Evolutionary conservation across 352 stramenopile genomes (phyloP), one percentile per base, ranked within the genome.

Genomic region (Thraustochytrium sp.): DNA sequence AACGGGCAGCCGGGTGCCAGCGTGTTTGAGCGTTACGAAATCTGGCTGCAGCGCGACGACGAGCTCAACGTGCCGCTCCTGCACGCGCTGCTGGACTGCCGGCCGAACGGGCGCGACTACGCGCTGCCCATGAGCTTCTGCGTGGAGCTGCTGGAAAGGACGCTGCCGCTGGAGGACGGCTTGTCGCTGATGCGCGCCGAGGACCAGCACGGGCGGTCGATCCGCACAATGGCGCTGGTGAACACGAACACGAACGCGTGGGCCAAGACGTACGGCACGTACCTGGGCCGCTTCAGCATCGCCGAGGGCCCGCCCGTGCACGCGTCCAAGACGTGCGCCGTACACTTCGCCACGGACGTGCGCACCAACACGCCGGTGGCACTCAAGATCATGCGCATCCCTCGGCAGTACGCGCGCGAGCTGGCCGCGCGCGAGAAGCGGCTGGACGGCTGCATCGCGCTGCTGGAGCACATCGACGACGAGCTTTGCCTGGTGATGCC

Each of bases 361-460:
- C 9, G 9, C 26, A 64, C 31, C 2, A 26, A 82, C 38, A 4
- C 13, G 21, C 29, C n/a, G 3, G 72, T 62, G 23, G 72, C 54
- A 2, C 42, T 82, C 36, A 82, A 82, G 42, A 75, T 82, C 23
- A 72, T 82, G 49, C 48, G 54, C n/a, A n/a, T 36, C 23, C 16
- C 16, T 3, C 3, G 34, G n/a, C n/a, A 82, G 4, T 82, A 51
- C 23, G 53, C 80, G 48, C 48, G 72, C 5, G 72, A 82, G 44
- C 18, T 40, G 23, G 42, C 21, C 13, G n/a, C 42, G 48, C 54
- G 48, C 36, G 18, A 9, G 2, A 16, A 11, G 29, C 29, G 23
- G 13, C 4, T 49, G 3, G 38, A 44, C 5, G 31, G 26, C 54
- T 16, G 5, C 5, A n/a, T n/a, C n/a, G 21, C 29, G 51, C 29